A percentile compares a stretch with the other conserved stretches of the same genome.
Conservation (phyloP, 495 filamentous ascomycete species). For the Hapsidospora chrysogenum region DNA sequence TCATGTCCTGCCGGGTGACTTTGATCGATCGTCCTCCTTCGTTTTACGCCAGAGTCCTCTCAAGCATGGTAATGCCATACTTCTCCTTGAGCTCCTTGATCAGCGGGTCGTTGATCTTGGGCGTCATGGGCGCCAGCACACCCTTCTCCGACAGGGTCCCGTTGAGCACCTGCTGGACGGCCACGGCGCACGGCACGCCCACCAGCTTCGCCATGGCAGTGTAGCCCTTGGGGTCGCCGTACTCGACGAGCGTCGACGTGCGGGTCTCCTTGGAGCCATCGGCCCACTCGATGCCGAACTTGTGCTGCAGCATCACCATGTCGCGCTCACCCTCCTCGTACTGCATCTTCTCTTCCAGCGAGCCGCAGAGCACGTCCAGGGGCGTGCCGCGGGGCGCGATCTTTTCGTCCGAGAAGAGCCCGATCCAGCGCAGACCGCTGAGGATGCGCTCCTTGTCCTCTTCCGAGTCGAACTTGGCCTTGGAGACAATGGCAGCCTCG, state of each 20-base stretch:
- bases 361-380: constrained; percentile 78
- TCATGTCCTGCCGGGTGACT: neutral
- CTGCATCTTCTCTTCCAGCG: constrained; percentile 82
- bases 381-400: constrained; percentile 65
- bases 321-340: constrained; percentile 74
- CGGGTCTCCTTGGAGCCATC: constrained; percentile 54
- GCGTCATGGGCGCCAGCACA: constrained; percentile 65
- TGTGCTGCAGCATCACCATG: constrained; percentile 71
- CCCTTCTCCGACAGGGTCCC: constrained; percentile 66
- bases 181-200: constrained; percentile 26
- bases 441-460: constrained; percentile 62
- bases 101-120: constrained; percentile 51
- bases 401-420: constrained; percentile 62
- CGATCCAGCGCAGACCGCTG: constrained; percentile 67
- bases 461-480: constrained; percentile 44
- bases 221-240: constrained; percentile 65
- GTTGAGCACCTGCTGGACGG: constrained; percentile 68
- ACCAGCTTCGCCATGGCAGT: constrained; percentile 72
- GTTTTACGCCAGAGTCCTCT: neutral
- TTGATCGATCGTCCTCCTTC: no score
- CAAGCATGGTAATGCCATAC: constrained; percentile 17
- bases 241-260: constrained; percentile 71
- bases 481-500: constrained; percentile 47
- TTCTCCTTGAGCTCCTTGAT: constrained; percentile 55
- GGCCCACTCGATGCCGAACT: constrained; percentile 73